Evolutionary conservation across 2,329 filamentous ascomycete species (phyloP), one percentile per base, ranked within the genome.

Genomic region (Cercospora berteroae): DNA sequence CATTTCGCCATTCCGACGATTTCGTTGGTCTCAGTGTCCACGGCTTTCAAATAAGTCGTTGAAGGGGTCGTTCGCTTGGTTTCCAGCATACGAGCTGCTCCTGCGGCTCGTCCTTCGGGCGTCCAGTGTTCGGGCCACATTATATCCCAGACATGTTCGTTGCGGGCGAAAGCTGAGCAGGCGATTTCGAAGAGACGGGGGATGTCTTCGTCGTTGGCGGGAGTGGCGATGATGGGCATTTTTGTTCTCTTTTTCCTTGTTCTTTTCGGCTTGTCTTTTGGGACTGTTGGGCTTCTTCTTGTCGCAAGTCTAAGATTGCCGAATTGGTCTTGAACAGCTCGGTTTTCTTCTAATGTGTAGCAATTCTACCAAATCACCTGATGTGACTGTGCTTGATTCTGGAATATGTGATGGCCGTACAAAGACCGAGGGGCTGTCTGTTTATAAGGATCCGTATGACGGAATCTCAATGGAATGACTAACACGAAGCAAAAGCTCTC

Each of bases 1-100:
- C 75, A 77, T 59, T 76, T 76, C n/a, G 75, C 73, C 70, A 77
- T 75, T 9, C 74, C 75, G 36, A 75, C 64, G 42, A 77, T 76
- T 13, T 68, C 69, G 18, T 70, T 70, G 3, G 69, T 73, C 4
- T 67, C 65, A 3, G 62, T 33, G 57, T 76, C 72, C 13, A 77
- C 73, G 7, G 76, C 75, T 63, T 77, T 77, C 36, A 77, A 25
- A 64, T 70, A 77, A 3, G 66, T 73, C 4, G 72, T 75, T 52
- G 68, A 39, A 0, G 72, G 70, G 48, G 75, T 74, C 4, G 69
- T 65, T 10, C 69, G 64, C 31, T 71, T 71, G 10, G 31, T 67
- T 23, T 60, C 58, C 12, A 65, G 44, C 67, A 77, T 71, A 6
- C 74, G 69, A 33, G 74, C 72, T 25, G 65, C 69, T 20, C 74